Base-by-base conservation (phyloP, 2,329 filamentous ascomycete genomes). In the Penicillium hordei region DNA sequence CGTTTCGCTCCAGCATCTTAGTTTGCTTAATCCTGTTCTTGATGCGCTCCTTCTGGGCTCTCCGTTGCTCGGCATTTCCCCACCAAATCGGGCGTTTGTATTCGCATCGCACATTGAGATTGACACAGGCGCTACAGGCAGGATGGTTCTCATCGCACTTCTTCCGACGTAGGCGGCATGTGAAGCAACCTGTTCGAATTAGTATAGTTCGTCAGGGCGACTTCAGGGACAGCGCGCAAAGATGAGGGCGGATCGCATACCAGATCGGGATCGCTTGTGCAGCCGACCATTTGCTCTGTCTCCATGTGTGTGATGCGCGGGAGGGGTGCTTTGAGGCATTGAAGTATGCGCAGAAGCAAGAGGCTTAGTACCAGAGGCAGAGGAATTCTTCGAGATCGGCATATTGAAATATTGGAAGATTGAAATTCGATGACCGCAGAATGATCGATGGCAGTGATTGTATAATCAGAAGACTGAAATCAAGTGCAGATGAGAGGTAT, bases 31-130 rank as follows among this genome's bases (percentile, higher is more conserved):
- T 97, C 77, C 93, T 91, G 77, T 89, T 89, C 83, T 99, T 99
- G 83, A 99, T 96, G 67, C 88, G 81, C 73, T 97, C 94, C 80
- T 99, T 99, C 75, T 97, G 91, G 89, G 86, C 63, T 96, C 92
- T 71, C 90, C 89, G 82, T 94, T 97, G 79, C 89, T 90, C 34
- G 3, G 34, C 7, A 38, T 38, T 38, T 38, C 7, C 34, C 94
- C 94, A 99, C 94, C 94, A 99, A 79, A 90, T 86, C 39, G 94
- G 94, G 72, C 93, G 83, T 83, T 96, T 96, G 81, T 97, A 99
- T 81, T 97, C 91, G 81, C 94, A 99, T 70, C 84, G 83, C 58
- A 99, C 83, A 54, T 90, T 89, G 56, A 99, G 87, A 71, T 88
- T 84, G 65, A 79, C 81, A 77, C 86, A 89, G 59, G 86, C 85